Percentiles rank a stretch among this genome's conserved stretches.
Conservation (phyloP, 2,329 filamentous ascomycete species). For the Trichoderma semiorbis region DNA sequence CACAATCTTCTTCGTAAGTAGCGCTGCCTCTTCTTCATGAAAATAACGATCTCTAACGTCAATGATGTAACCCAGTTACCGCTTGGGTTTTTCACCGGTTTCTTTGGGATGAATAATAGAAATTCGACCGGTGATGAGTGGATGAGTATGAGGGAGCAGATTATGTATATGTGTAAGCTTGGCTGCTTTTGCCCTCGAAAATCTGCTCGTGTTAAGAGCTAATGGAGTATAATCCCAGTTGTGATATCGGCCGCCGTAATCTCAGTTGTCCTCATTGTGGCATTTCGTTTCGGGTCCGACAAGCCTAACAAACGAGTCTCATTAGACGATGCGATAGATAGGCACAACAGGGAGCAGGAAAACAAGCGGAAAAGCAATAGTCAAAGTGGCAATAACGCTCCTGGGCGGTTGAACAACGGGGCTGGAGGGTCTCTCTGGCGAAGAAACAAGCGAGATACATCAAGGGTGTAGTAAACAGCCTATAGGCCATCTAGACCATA, state of each 20-base stretch:
- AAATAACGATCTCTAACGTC: neutral
- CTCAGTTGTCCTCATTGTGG: neutral
- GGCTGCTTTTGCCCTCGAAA: neutral
- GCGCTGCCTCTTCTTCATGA: too few relatives aligned
- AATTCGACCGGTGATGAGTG: neutral
- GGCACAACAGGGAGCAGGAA: neutral
- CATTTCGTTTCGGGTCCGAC: neutral
- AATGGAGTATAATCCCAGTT: neutral
- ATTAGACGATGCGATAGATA: neutral
- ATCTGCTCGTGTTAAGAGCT: neutral
- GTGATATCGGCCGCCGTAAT: neutral
- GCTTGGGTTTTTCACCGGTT: neutral
- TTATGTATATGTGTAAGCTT: neutral
- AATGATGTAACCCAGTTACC: neutral
- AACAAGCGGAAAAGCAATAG: neutral
- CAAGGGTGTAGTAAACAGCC: neutral
- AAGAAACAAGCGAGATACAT: neutral
- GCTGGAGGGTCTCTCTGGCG: neutral
- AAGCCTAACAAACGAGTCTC: neutral
- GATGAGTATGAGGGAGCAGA: neutral
- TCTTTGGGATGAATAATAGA: neutral
- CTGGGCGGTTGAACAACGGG: neutral
- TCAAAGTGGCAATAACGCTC: neutral
- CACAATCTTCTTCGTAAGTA: neutral
- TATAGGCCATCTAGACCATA: neutral